phyloP scores from a whole-genome alignment of 306 rosid genomes.

The Comarum palustre region DNA sequence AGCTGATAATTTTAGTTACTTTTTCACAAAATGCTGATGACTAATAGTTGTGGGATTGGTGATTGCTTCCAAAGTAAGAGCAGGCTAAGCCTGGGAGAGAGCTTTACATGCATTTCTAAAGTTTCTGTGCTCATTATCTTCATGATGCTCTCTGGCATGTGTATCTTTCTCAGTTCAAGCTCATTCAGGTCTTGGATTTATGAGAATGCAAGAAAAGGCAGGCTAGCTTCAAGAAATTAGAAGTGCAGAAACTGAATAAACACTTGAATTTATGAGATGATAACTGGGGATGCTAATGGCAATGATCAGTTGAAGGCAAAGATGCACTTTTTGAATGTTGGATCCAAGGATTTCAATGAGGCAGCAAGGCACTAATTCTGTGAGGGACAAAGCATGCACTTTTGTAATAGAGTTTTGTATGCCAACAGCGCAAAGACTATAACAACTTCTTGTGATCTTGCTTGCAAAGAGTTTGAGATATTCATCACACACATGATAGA shows the following conservation, averaged over 20 bases:
- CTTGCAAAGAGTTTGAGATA: no score
- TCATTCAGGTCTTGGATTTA: neutral
- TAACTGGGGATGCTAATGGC: no score
- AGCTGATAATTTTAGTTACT: slow-evolving; percentile 13
- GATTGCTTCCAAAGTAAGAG: slow-evolving; percentile 14
- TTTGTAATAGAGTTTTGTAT: neutral
- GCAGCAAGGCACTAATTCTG: neutral
- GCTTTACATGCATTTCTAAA: neutral
- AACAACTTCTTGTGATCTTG: no score
- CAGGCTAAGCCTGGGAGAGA: neutral
- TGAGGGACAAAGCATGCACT: neutral
- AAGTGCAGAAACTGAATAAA: neutral
- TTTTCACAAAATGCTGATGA: slow-evolving; percentile 16
- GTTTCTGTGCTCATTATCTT: neutral
- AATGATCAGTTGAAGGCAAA: neutral
- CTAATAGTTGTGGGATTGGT: neutral
- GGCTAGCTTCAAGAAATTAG: neutral
- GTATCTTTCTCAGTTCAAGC: slow-evolving; percentile 1
- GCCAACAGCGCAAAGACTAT: no score
- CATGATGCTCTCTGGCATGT: slow-evolving; percentile 13
- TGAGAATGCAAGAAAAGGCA: neutral
- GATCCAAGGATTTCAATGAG: neutral
- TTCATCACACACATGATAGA: no score
- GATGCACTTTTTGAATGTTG: neutral
- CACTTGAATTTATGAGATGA: neutral